These are phyloP conservation scores for Annulohypoxylon maeteangense DNA, from an alignment of 495 filamentous ascomycete species.

Conservation along the genomic window DNA sequence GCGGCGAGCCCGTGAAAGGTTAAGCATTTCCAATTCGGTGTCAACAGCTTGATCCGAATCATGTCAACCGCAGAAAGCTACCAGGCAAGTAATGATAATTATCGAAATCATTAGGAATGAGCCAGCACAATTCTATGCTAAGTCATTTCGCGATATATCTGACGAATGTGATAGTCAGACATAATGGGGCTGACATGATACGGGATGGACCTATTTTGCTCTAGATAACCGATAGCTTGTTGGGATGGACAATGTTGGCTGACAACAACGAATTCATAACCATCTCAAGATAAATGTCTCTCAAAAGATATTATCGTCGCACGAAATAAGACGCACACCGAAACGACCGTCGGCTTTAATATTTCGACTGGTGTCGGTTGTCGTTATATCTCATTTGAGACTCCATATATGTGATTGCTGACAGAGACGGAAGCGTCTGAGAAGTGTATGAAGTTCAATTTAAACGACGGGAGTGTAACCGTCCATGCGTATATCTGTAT, in stretches of 20 bases:
- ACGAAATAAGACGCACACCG: not conserved
- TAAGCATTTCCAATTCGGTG: not conserved
- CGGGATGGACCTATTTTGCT: not conserved
- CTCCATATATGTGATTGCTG: not conserved
- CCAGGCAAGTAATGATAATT: not conserved
- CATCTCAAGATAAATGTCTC: not conserved
- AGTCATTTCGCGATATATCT: not conserved
- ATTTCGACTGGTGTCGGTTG: not conserved
- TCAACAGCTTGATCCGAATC: not conserved
- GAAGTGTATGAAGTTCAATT: not conserved
- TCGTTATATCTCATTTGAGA: not conserved
- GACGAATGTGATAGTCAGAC: not conserved
- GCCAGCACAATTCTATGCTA: no score
- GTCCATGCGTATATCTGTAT: not conserved
- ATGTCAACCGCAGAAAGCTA: not conserved
- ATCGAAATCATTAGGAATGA: not conserved
- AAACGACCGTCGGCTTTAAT: not conserved
- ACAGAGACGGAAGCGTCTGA: not conserved
- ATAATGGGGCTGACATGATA: slow-evolving; percentile 27
- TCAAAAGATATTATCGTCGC: not conserved
- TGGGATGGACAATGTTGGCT: not conserved
- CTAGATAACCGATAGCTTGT: not conserved
- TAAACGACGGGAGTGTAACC: not conserved
- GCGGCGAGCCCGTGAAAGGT: not conserved
- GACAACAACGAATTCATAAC: not conserved